These are phyloP conservation scores for Vigna nakashimae DNA, from an alignment of 306 rosid species.

Conservation along the genomic window DNA sequence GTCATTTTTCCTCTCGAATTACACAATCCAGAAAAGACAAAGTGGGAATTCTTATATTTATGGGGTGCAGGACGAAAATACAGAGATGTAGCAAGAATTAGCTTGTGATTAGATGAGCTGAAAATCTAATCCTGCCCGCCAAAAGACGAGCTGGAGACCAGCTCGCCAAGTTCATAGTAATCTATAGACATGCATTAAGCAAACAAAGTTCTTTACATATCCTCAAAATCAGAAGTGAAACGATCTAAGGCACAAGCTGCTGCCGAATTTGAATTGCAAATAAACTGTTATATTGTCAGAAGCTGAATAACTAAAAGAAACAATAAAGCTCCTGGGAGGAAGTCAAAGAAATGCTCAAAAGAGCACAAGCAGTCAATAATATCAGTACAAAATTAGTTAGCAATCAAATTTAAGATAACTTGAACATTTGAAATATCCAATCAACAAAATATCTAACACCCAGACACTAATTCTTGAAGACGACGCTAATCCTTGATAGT, in stretches of 20 bases:
- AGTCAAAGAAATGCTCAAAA: neutral
- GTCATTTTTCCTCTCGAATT: too few species aligned
- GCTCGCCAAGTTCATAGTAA: neutral
- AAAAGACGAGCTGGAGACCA: too few species aligned
- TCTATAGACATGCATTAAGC: neutral
- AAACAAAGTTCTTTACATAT: neutral
- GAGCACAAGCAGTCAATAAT: neutral
- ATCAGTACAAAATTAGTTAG: constrained; percentile 9
- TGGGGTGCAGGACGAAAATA: too few species aligned
- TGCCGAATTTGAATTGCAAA: neutral
- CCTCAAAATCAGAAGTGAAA: neutral
- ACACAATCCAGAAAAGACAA: too few species aligned
- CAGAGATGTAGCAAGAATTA: too few species aligned
- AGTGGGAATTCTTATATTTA: too few species aligned
- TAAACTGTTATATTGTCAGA: neutral
- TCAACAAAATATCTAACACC: constrained; percentile 10
- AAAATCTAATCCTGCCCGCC: too few species aligned
- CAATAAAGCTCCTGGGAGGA: constrained; percentile 12
- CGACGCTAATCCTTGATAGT: too few species aligned
- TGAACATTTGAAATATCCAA: constrained; percentile 8
- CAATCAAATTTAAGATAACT: constrained; percentile 12
- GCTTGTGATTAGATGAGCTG: too few species aligned
- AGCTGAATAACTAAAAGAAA: neutral
- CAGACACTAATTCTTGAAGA: neutral
- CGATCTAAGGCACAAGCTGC: neutral